Base-by-base conservation (phyloP, 1,284 basidiomycete species). In the Sanghuangporus weigelae region DNA sequence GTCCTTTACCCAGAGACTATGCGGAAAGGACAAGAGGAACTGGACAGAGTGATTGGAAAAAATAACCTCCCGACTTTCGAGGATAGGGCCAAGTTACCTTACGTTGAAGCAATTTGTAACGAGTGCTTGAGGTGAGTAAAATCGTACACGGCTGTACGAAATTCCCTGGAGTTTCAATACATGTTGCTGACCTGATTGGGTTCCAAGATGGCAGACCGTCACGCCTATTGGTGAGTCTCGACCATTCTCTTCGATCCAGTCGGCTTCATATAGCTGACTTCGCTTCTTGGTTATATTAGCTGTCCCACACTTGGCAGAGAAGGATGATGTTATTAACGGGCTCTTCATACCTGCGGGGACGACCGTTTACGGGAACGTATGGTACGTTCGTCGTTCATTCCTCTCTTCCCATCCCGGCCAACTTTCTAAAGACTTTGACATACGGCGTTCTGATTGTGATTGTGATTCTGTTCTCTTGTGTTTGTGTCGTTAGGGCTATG, bases 401-500 rank as follows among this genome's bases (percentile, higher is more conserved):
- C 26, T 31, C 26, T 31, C 26, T 31, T 31, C 26, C 26, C 26
- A 31, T 31, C 2, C 26, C 26, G 3, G 26, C 26, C 26, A 31
- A 31, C 26, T 31, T 5, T 31, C 26, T 31, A 31, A 5, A 31
- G 26, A 31, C 3, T 31, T 31, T 31, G 26, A 31, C 26, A 31
- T 31, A 31, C 26, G 26, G 26, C 5, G 26, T 31, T 31, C 26
- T 31, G 26, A 31, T 4, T 31, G 26, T 31, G 26, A 3, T 44
- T 19, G 19, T 44, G 42, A 44, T 19, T 31, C 26, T 31, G 26
- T 31, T 31, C 26, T 31, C 26, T 31, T 31, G 26, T 31, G 26
- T 31, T 31, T 31, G 26, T 31, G 2, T 31, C 26, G 12, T 12
- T 44, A 79, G 75, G 88, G 89, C 26, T 68, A 66, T 42, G 69